A percentile compares a stretch with the other conserved stretches of the same genome.
Conservation (phyloP, 2,329 filamentous ascomycete genomes). For the Karstenula rhodostoma region DNA sequence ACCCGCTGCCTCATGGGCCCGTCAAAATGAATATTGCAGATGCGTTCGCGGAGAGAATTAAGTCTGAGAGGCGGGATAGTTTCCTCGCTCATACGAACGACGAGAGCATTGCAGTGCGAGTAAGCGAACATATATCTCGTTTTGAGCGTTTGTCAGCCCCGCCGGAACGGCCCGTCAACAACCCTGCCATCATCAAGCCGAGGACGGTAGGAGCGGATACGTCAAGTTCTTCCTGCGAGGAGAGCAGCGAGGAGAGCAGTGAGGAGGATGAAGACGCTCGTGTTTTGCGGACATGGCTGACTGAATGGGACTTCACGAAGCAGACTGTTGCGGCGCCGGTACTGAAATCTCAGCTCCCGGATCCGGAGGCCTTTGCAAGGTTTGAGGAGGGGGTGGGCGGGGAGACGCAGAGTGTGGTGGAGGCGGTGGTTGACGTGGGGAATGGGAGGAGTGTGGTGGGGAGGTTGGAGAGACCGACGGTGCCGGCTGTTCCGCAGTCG, state of each 20-base stretch:
- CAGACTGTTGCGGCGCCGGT: not conserved
- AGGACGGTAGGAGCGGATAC: not conserved
- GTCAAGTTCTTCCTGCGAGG: not conserved
- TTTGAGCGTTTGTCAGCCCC: too few relatives aligned
- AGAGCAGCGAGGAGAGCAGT: not conserved
- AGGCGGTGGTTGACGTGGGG: not conserved
- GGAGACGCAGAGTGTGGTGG: not conserved
- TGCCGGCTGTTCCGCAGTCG: too few relatives aligned
- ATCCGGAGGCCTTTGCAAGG: not conserved
- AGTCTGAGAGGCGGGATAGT: not conserved
- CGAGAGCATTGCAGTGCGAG: not conserved
- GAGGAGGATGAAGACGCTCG: not conserved
- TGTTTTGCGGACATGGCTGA: not conserved
- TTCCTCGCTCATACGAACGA: not conserved
- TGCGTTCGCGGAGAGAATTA: not conserved
- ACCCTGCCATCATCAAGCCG: not conserved
- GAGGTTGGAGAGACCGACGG: too few relatives aligned
- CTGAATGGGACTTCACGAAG: not conserved
- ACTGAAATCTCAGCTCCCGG: not conserved
- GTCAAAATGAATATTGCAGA: not conserved
- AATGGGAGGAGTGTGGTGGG: too few relatives aligned
- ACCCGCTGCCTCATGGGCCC: not conserved
- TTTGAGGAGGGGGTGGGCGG: not conserved
- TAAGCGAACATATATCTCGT: not conserved
- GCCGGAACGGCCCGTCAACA: not conserved